phyloP scores from a whole-genome alignment of 2,329 filamentous ascomycete species.

The Lecanicillium sp. region DNA sequence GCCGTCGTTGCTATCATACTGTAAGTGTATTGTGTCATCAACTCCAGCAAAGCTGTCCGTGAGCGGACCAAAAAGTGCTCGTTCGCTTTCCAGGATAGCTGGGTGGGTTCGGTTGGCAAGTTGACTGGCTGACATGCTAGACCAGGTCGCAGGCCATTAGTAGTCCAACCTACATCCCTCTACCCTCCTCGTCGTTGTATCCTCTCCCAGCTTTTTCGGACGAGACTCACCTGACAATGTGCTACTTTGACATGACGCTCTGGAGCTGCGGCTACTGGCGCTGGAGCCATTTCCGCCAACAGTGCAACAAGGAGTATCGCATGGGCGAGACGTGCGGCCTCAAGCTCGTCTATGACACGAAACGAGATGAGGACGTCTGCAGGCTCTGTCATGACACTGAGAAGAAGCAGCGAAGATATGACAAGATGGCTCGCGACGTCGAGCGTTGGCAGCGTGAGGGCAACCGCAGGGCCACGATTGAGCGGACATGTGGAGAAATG shows the following conservation, averaged over 20 bases:
- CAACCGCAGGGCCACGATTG: constrained; percentile 66
- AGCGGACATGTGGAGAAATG: constrained; percentile 65
- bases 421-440: constrained; percentile 70
- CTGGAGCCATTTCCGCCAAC: constrained; percentile 88
- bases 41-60: neutral
- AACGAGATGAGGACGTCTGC: constrained; percentile 60
- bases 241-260: constrained; percentile 88
- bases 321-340: constrained; percentile 95
- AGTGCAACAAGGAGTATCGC: constrained; percentile 91
- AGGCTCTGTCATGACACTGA: constrained; percentile 84
- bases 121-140: constrained; percentile 14
- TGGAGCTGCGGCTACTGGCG: constrained; percentile 88
- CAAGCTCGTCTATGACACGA: constrained; percentile 76
- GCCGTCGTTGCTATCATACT: neutral
- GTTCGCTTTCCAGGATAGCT: constrained; percentile 9
- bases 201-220: constrained; percentile 11
- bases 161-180: neutral
- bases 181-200: constrained; percentile 12
- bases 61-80: constrained; percentile 4
- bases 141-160: constrained; percentile 11
- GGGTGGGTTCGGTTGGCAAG: constrained; percentile 13
- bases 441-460: constrained; percentile 72
- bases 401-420: constrained; percentile 70
- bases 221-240: constrained; percentile 55
- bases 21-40: constrained; percentile 3